Base-by-base conservation (phyloP, 2,329 filamentous ascomycete species). In the Polytolypa hystricis region DNA sequence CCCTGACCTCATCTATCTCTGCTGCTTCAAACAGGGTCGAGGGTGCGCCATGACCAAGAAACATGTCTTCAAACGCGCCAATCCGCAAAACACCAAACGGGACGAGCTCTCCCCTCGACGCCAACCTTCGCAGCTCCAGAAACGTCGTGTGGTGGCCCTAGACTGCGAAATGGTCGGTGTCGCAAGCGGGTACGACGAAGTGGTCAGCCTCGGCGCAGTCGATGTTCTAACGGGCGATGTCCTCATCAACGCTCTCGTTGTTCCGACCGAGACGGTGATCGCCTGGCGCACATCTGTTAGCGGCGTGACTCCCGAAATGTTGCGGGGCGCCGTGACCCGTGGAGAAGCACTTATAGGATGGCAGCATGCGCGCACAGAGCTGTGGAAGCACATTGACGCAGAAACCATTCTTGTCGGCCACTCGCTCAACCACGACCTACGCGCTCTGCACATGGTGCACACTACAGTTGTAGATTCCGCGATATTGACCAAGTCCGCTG, bases 331-430 rank as follows among this genome's bases (percentile, higher is more conserved):
- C 3, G 43, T 49, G 17, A 35, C 32, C 1, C 27, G 43, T 5
- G 57, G 57, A 1, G 37, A 53, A 12, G 52, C 53, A 2, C 42
- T 73, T 3, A 7, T 41, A 1, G 62, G 64, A 1, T 70, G 67
- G 63, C 35, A 53, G 18, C 58, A 47, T 3, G 70, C 68, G 2
- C 62, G 69, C 2, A 38, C 45, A 2, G 51, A 50, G 30, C 48
- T 73, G 4, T 68, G 63, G 53, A 44, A 54, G 14, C 52, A 57
- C 37, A 57, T 66, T 21, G 63, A 70, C 41, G 39, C 41, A 0
- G 37, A 62, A 5, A 73, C 70, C 0, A 55, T 73, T 2, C 46
- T 73, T 5, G 47, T 71, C 6, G 70, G 70, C 1, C 70, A 73
- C 34, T 50, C 61, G 3, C 48, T 71, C 3, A 40, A 64, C 5